These are phyloP conservation scores for Geotrichum siamense DNA, from an alignment of 1,139 yeast genomes.

Conservation along the genomic window DNA sequence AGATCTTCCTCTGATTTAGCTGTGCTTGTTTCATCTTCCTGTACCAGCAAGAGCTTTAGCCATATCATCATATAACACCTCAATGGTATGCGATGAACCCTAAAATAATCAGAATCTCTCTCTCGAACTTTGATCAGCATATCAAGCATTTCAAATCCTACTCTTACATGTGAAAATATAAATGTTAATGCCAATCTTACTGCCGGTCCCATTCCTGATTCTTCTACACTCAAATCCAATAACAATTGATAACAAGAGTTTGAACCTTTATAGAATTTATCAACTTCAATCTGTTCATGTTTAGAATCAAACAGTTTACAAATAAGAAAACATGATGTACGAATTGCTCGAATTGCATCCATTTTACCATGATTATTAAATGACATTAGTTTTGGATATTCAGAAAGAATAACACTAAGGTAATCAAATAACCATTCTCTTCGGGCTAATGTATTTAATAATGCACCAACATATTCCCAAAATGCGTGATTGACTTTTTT, in stretches of 20 bases:
- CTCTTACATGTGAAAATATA: constrained; percentile 13
- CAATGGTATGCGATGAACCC: constrained; percentile 14
- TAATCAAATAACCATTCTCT: constrained; percentile 18
- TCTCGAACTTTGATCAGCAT: constrained; percentile 9
- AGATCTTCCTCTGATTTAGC: not conserved
- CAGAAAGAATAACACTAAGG: constrained; percentile 11
- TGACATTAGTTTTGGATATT: constrained; percentile 8
- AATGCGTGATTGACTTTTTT: constrained; percentile 16
- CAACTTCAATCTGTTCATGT: constrained; percentile 12
- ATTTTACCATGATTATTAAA: not conserved
- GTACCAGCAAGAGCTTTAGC: constrained; percentile 15
- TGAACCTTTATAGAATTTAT: constrained; percentile 2
- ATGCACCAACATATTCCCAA: constrained; percentile 17
- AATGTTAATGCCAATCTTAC: constrained; percentile 16
- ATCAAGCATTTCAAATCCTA: constrained; percentile 9
- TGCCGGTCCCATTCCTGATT: constrained; percentile 14
- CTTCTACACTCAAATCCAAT: constrained; percentile 13
- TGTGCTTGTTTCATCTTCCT: constrained; percentile 3
- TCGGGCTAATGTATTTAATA: constrained; percentile 13
- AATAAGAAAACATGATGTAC: constrained; percentile 16
- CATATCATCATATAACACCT: constrained; percentile 17
- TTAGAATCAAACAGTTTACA: constrained; percentile 18
- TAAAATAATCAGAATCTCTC: constrained; percentile 10
- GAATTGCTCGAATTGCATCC: constrained; percentile 12
- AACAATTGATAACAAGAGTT: constrained; percentile 12